Evolutionary conservation across 371 early-diverging fungal species (phyloP), one percentile per base, ranked within the genome.

Genomic region (Actinomortierella wolfii): DNA sequence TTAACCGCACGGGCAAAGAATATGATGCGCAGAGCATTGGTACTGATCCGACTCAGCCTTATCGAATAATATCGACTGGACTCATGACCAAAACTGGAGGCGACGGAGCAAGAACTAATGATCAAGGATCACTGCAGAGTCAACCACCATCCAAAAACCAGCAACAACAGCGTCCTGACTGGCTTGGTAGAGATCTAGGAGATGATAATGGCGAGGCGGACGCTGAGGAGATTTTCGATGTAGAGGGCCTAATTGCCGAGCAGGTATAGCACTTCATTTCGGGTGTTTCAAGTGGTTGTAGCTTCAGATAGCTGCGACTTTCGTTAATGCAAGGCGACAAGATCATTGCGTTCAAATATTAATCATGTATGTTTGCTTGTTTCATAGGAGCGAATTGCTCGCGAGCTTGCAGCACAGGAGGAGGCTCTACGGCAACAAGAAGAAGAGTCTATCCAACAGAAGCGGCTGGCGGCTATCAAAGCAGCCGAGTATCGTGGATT

Each of bases 181-280:
- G 61, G 61, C 15, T 29, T 18, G 56, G 59, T 3, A 52, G 45
- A 1, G 64, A 63, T 6, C 51, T 47, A 21, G 41, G 39, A 13
- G 46, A 46, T 14, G 67, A 67, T n/a, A 26, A 43, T 15, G 57
- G 49, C 2, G 64, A 46, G 20, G 54, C 43, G n/a, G 64, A 64
- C 59, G 67, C 63, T 23, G 59, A 71, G 15, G 73, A 71, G 20
- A 56, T 62, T 8, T 47, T 70, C 23, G 59, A 71, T 25, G 67
- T 71, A 14, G 63, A 71, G 52, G 66, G 62, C 15, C 56, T 71
- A 13, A 66, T 71, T 43, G 66, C 62, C 6, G 67, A 71, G 49
- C 73, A 71, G 73, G 73, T 71, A 70, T 34, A 29, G 41, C 15
- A n/a, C n/a, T n/a, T n/a, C n/a, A n/a, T n/a, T n/a, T n/a, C n/a